Conservation (phyloP, 441 rosid species). For the Gossypium gossypioides region DNA sequence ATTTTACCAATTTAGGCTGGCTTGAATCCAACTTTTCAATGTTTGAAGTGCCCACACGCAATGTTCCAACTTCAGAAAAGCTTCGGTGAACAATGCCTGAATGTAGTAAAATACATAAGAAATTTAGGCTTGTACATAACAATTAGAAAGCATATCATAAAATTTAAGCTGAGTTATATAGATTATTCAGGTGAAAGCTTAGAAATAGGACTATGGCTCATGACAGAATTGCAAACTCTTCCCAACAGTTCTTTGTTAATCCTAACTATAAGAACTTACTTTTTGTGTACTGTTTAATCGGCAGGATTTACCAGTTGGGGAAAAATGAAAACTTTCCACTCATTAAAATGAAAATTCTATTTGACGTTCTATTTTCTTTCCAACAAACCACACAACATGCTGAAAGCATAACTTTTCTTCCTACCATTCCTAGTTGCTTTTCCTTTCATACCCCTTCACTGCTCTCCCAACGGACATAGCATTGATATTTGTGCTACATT, state of each 20-base stretch:
- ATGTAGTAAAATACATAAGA: slow-evolving; percentile 2
- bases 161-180: neutral
- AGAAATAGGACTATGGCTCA: neutral
- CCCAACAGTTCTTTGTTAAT: neutral
- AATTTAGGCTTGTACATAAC: slow-evolving; percentile 1
- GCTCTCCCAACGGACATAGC: neutral
- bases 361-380: neutral
- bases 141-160: neutral
- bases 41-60: slow-evolving; percentile 27
- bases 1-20: slow-evolving; percentile 49
- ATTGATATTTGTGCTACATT: neutral
- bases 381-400: neutral
- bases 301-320: neutral
- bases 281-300: neutral
- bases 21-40: slow-evolving; percentile 31
- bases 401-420: neutral
- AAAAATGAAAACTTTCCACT: neutral
- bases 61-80: slow-evolving; percentile 28
- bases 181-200: slow-evolving; percentile 1
- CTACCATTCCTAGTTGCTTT: neutral
- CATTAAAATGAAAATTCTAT: neutral
- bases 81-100: slow-evolving; percentile 32
- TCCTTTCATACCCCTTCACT: neutral
- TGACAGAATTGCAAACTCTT: neutral
- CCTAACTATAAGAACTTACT: neutral